phyloP scores from a whole-genome alignment of 2,329 filamentous ascomycete genomes.

The Aspergillus piperis region DNA sequence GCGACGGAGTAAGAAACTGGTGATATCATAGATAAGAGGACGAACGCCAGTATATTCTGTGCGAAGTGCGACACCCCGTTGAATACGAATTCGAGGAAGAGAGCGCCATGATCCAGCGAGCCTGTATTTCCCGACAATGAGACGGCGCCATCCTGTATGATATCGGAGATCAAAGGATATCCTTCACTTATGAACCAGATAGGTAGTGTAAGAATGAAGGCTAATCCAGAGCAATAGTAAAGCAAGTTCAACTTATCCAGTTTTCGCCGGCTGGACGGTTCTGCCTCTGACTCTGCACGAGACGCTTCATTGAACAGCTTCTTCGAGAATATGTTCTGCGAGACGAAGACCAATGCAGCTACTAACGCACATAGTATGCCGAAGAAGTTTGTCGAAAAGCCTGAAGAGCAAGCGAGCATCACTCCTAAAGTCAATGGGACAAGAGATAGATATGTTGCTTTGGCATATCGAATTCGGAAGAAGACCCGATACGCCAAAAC shows the following conservation, averaged over 20 bases:
- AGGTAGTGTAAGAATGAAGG: conserved; percentile 82
- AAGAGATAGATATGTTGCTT: conserved; percentile 82
- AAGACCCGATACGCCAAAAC: conserved; percentile 89
- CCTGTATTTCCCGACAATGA: conserved; percentile 75
- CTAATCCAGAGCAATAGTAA: conserved; percentile 94
- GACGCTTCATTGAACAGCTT: conserved; percentile 94
- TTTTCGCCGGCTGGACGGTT: conserved; percentile 66
- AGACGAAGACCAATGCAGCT: conserved; percentile 93
- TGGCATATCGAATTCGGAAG: conserved; percentile 84
- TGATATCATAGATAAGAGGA: conserved; percentile 87
- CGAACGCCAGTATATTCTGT: conserved; percentile 93
- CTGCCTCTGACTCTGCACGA: conserved; percentile 74
- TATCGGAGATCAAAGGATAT: conserved; percentile 71
- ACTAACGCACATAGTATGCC: conserved; percentile 87
- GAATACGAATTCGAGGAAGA: conserved; percentile 85
- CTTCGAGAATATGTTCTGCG: conserved; percentile 98
- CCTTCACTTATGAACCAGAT: conserved; percentile 95
- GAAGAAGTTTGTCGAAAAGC: conserved; percentile 82
- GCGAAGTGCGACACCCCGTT: conserved; percentile 96
- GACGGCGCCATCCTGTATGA: conserved; percentile 78
- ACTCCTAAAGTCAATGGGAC: conserved; percentile 93
- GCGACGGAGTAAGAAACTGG: conserved; percentile 97
- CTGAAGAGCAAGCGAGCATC: conserved; percentile 91
- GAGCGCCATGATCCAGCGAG: conserved; percentile 62
- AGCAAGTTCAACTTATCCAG: conserved; percentile 95